Conservation (phyloP, 306 rosid genomes). For the Begonia masoniana region DNA sequence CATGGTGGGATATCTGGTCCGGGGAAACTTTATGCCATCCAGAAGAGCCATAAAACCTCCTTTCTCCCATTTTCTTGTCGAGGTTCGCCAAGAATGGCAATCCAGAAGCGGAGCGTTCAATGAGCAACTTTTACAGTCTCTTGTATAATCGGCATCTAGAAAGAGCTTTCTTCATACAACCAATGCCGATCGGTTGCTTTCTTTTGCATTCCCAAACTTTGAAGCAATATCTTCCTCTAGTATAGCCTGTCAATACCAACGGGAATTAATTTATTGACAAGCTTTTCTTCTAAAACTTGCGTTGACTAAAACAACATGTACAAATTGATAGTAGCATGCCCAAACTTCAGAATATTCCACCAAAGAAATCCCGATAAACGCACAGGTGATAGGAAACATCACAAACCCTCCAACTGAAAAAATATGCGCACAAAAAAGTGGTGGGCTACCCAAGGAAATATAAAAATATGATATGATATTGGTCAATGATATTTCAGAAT, state of each 20-base stretch:
- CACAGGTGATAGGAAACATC: no score
- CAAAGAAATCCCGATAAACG: no score
- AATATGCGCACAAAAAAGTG: no score
- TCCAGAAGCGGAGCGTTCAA: slow-evolving; percentile 50
- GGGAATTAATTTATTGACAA: no score
- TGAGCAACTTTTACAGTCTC: slow-evolving; percentile 54
- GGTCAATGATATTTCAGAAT: no score
- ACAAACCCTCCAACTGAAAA: no score
- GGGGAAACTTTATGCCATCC: slow-evolving; percentile 7
- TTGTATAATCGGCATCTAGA: slow-evolving; percentile 52
- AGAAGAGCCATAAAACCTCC: slow-evolving; percentile 19
- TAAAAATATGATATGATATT: no score
- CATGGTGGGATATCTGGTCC: slow-evolving; percentile 16
- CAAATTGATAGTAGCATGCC: no score
- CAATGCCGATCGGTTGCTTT: slow-evolving; percentile 51
- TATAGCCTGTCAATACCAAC: slow-evolving; percentile 38
- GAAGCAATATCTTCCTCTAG: slow-evolving; percentile 67
- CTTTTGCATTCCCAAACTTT: slow-evolving; percentile 54
- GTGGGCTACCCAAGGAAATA: no score
- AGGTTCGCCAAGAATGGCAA: slow-evolving; percentile 32
- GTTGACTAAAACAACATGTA: no score
- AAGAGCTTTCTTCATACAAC: slow-evolving; percentile 71
- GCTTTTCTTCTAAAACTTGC: no score
- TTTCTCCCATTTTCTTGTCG: slow-evolving; percentile 19
- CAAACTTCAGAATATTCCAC: no score